Evolutionary conservation across 495 filamentous ascomycete genomes (phyloP).

Genomic region (Opeltia flavorubescens): DNA sequence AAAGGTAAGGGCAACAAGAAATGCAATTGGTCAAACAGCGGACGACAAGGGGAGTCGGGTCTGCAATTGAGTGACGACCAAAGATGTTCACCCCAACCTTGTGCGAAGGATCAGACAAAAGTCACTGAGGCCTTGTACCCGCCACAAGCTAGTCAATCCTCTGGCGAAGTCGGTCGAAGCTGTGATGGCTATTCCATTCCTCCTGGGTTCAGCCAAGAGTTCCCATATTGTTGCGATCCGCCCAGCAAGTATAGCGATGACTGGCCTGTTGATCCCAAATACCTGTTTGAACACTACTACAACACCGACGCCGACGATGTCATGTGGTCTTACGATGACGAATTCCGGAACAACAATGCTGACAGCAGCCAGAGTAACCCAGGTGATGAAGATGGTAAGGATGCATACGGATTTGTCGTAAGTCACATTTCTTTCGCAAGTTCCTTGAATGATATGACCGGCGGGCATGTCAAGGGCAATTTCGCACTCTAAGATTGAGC

Average conservation of each 20-base stretch:
- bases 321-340: slow-evolving; percentile 9
- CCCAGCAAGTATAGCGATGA: slow-evolving; percentile 15
- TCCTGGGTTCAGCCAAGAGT: slow-evolving; percentile 1
- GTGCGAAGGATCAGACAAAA: slow-evolving; percentile 1
- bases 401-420: slow-evolving; percentile 25
- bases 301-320: slow-evolving; percentile 12
- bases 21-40: slow-evolving; percentile 13
- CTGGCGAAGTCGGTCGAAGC: neutral
- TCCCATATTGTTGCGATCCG: slow-evolving; percentile 19
- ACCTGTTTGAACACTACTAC: slow-evolving; percentile 17
- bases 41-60: too few relatives aligned
- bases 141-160: neutral
- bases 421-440: too few relatives aligned
- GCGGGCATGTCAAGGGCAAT: too few relatives aligned
- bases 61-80: too few relatives aligned
- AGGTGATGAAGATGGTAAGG: slow-evolving; percentile 13
- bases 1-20: slow-evolving; percentile 2
- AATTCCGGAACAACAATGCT: slow-evolving; percentile 13
- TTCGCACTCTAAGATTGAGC: too few relatives aligned
- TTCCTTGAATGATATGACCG: too few relatives aligned
- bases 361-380: slow-evolving; percentile 10
- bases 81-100: slow-evolving; percentile 3
- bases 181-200: slow-evolving; percentile 1
- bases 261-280: slow-evolving; percentile 22
- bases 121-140: slow-evolving; percentile 7